These are phyloP conservation scores for Colletotrichum sp. DNA, from an alignment of 2,329 filamentous ascomycete genomes.

Conservation along the genomic window DNA sequence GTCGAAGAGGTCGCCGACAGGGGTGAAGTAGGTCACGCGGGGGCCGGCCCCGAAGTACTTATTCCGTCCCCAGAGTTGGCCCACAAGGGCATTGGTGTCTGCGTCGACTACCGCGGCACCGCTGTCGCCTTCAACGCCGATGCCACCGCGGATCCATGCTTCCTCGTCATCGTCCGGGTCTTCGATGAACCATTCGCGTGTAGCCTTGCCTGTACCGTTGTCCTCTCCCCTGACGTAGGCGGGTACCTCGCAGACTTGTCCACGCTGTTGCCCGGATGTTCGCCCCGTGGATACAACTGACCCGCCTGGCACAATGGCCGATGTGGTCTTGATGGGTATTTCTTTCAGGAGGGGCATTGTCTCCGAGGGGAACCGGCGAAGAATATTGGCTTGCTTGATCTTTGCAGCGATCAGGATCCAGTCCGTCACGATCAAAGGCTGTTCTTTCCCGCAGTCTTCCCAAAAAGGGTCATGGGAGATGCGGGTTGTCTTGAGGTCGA, in stretches of 20 bases:
- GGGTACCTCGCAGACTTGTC: constrained; percentile 47
- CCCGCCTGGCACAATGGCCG: constrained; percentile 37
- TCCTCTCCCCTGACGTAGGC: constrained; percentile 43
- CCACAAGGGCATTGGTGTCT: constrained; percentile 41
- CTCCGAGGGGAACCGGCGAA: constrained; percentile 43
- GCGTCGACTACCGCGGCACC: constrained; percentile 48
- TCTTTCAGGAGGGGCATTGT: constrained; percentile 35
- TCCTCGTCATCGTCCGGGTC: constrained; percentile 44
- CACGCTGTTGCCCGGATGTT: constrained; percentile 47
- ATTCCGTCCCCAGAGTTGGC: constrained; percentile 51
- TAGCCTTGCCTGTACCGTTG: constrained; percentile 46
- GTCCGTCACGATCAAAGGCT: constrained; percentile 47
- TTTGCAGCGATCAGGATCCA: constrained; percentile 45
- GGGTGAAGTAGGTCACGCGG: constrained; percentile 47
- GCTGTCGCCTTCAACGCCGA: constrained; percentile 49
- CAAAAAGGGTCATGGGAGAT: constrained; percentile 50
- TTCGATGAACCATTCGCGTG: constrained; percentile 52
- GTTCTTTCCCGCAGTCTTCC: constrained; percentile 44
- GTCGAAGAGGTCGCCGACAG: constrained; percentile 48
- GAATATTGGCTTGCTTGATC: constrained; percentile 41
- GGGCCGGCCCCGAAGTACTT: constrained; percentile 46
- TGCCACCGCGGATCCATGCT: constrained; percentile 49
- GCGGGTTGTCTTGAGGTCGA: constrained; percentile 46
- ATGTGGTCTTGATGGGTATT: constrained; percentile 33
- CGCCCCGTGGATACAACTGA: constrained; percentile 44